Evolutionary conservation across 352 stramenopile genomes (phyloP).

Genomic region (Blastocystis sp.): DNA sequence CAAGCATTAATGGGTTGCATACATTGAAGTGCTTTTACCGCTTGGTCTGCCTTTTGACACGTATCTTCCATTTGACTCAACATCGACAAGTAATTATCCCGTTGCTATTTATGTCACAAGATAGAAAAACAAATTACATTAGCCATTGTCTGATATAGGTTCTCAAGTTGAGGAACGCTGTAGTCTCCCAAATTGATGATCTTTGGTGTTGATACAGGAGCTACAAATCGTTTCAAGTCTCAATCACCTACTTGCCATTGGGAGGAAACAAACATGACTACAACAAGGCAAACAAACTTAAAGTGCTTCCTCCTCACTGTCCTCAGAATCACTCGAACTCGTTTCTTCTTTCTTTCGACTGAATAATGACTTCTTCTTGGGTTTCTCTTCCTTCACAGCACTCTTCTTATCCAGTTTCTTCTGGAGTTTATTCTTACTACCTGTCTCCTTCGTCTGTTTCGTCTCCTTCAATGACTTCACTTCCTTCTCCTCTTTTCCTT

Average conservation of each 20-base stretch:
- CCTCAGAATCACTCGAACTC: neutral
- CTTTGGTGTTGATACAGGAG: neutral
- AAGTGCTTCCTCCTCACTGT: conserved; percentile 24
- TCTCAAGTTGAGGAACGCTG: conserved; percentile 42
- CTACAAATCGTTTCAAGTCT: neutral
- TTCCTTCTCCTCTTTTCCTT: neutral
- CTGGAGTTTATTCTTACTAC: neutral
- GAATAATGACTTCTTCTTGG: conserved; percentile 2
- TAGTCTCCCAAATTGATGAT: conserved; percentile 44
- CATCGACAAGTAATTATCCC: conserved; percentile 11
- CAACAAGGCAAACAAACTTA: neutral
- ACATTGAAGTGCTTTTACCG: conserved; percentile 34
- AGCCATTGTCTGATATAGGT: conserved; percentile 1
- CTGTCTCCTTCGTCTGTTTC: conserved; percentile 2
- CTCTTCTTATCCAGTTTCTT: neutral
- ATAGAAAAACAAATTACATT: neutral
- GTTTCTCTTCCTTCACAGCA: neutral
- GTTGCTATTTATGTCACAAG: neutral
- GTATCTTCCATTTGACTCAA: conserved; percentile 55
- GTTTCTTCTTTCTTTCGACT: neutral
- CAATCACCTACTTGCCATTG: neutral
- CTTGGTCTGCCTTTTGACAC: conserved; percentile 44
- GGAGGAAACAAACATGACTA: neutral
- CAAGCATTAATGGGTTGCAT: conserved; percentile 17
- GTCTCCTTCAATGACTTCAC: neutral